Base-by-base conservation (phyloP, 352 stramenopile species). In the Phytophthora niederhauseri region DNA sequence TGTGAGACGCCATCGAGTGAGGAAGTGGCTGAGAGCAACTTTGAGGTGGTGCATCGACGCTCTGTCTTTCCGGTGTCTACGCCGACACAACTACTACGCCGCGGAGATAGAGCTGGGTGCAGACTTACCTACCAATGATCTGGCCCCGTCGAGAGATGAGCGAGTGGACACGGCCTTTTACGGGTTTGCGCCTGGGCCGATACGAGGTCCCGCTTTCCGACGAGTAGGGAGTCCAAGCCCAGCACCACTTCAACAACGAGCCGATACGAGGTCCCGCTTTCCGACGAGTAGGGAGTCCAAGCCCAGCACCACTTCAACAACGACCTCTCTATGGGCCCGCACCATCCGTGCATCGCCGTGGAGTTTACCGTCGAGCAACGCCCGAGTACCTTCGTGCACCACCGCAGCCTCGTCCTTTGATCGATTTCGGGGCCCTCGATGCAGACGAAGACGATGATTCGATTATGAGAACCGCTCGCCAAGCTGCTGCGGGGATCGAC, bases 61-160 rank as follows among this genome's bases (percentile, higher is more conserved):
- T 7, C 30, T 68, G 8, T 68, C 61, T 15, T 57, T 55, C 55
- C 28, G 43, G 2, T 68, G 30, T 34, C 41, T 57, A 26, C 41
- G 43, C 0, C 41, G 41, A 22, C 41, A 49, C 6, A 49, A 20
- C 1, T 8, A 20, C 8, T 49, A 22, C n/a, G 41, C 15, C 6
- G 17, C 41, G 41, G 41, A 49, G 17, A 45, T 45, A n/a, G 36
- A 45, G 36, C 14, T 15, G 14, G 36, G 36, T 17, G 36, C 36
- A 5, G 36, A 43, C 14, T 8, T 43, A 43, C 36, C 36, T 43
- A 8, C 9, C 9, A 43, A n/a, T 14, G 11, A 48, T 3, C 7
- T 14, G 41, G 19, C 15, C 15, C 17, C 41, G 17, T 20, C 41
- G 17, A 48, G 3, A 48, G 6, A 17, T 22, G 14, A 48, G 14